Base-by-base conservation (phyloP, 768 basidiomycete genomes). In the Termitomyces sp. region DNA sequence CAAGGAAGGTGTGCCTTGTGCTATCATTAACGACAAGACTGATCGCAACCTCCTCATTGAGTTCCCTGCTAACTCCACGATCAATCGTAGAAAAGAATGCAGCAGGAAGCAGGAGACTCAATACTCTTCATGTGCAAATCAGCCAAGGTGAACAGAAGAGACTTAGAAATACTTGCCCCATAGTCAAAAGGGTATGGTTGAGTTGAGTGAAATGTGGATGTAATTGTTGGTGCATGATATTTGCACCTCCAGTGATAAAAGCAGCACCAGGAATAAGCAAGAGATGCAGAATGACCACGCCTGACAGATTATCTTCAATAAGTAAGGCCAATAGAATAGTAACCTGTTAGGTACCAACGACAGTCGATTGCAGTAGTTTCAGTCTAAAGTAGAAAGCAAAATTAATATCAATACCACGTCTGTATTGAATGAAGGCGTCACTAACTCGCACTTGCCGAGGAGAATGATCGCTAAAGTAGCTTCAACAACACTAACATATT, bases 221-320 rank as follows among this genome's bases (percentile, higher is more conserved):
- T 9, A 91, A 71, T 53, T 86, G 77, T 68, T 91, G 89, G 48
- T 87, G 79, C 64, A 82, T 72, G 27, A 90, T 74, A 21, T 79
- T 77, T n/a, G 82, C 83, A 44, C 89, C 89, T 23, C 88, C 89
- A 2, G 80, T 80, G n/a, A 90, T 74, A 66, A 90, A 90, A 0
- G 87, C 76, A 4, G 80, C 75, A 2, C 89, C 89, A 0, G 89
- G 88, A 43, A 90, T 75, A 14, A 91, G 77, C 1, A 91, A 76
- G 1, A 90, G 75, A 66, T 89, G 89, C 10, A 91, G 75, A n/a
- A 91, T 70, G 6, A 89, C 77, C 8, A 91, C 89, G 17, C 89
- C 86, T 84, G 8, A 9, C 25, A 21, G 19, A 32, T 51, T n/a
- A 42, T 12, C 6, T 19, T 32, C 12, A n/a, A n/a, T 1, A 47